Base-by-base conservation (phyloP, 192 early-diverging fungal species). In the Nowakowskiella sp. region DNA sequence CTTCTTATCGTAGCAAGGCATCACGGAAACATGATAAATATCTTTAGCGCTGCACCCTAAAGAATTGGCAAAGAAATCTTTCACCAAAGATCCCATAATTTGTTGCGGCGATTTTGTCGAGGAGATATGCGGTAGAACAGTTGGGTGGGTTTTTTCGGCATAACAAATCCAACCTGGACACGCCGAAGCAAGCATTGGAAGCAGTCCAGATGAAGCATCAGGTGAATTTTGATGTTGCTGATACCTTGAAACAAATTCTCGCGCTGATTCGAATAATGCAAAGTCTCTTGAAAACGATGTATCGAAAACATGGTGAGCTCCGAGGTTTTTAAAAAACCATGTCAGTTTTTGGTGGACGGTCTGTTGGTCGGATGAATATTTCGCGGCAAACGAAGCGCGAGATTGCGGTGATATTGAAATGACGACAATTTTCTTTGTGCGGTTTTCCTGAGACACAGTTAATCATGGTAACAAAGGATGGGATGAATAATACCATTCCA, bases 1-100 rank as follows among this genome's bases (percentile, higher is more conserved):
- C 68, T 99, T 99, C 63, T 97, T 99, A 66, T 99, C 96, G 53
- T 92, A 99, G 67, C 96, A 99, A 28, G 93, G 93, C 96, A 97
- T 97, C 23, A 99, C 72, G 1, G 86, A 70, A 8, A 97, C 87
- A 62, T 99, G 96, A 62, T 91, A 97, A 23, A 97, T 85, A 60
- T 89, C 73, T 2, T 90, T 87, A 27, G 16, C 60, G 65, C 50
- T 58, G 1, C 75, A 42, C 13, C 72, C 76, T 13, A 89, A 67
- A 51, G 80, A 74, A 13, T 70, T 66, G 24, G 82, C 87, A 32
- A 91, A 61, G 55, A 86, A 85, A 49, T 85, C 76, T 67, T 99
- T 99, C 29, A 92, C 84, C 13, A 99, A 66, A 0, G 85, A 81
- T 9, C 96, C 96, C 90, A 96, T 94, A 42, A 91, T 82, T 63